Base-by-base conservation (phyloP, 441 rosid species). In the Codiaeum variegatum region DNA sequence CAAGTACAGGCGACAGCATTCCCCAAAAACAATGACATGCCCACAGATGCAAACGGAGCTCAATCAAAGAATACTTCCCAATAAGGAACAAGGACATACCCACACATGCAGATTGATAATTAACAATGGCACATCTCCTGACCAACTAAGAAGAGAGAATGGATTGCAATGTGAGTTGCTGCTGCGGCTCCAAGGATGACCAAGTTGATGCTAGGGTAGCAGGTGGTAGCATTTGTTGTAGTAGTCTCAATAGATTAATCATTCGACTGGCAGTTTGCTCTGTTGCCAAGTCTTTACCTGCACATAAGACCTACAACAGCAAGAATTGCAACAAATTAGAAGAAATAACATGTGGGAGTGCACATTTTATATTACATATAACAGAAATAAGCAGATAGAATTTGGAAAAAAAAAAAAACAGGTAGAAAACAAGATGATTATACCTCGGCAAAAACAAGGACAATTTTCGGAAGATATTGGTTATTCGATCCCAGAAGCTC, bases 101-200 rank as follows among this genome's bases (percentile, higher is more conserved):
- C 36, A 24, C 9, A 24, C 29, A 19, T 58, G 66, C 44, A 38
- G 31, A 6, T n/a, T 7, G 21, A 55, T 1, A 21, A 62, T 21
- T 12, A n/a, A 42, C 32, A 26, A 65, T 64, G 64, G 23, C 16
- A 51, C 21, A 73, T 31, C 15, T 60, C 46, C 38, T 5, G 1
- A 24, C 34, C 46, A 32, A 46, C 81, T 84, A 91, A 24, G 93
- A 85, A 15, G 97, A 88, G 79, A 94, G 96, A 83, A 93, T 85
- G 70, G 98, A 80, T 78, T 93, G 98, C 82, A 88, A 82, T 4
- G 96, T 91, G 38, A 89, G 89, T 84, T 90, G 97, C 72, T 92
- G 97, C 73, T 92, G 96, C 3, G 98, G 98, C 75, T 88, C 91
- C 82, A 94, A 78, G 66, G 93, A 77, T 67, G 98, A 90, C 97